A percentile compares a stretch with the other conserved stretches of the same genome.
Conservation (phyloP, 306 rosid species). For the Quercus wislizeni region DNA sequence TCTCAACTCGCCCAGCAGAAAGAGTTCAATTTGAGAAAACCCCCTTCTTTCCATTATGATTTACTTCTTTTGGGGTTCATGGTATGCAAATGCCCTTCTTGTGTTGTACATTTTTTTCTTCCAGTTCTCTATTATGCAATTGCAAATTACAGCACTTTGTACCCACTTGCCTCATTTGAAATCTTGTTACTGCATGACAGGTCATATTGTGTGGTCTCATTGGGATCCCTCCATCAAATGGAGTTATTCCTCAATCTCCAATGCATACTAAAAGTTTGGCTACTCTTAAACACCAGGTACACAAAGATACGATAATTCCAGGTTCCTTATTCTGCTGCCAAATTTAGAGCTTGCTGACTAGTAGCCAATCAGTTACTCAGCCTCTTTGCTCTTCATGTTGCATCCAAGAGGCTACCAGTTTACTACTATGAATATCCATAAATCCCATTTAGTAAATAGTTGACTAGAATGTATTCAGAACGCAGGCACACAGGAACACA, state of each 20-base stretch:
- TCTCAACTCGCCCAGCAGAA: constrained; percentile 88
- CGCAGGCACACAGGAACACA: not conserved
- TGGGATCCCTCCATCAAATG: constrained; percentile 83
- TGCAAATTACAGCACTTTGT: not conserved
- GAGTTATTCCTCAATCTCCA: constrained; percentile 89
- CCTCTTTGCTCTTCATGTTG: not conserved
- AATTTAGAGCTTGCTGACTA: constrained; percentile 10
- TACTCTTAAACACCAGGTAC: constrained; percentile 78
- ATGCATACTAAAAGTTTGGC: constrained; percentile 85
- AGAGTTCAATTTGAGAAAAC: constrained; percentile 78
- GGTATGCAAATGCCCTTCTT: constrained; percentile 37
- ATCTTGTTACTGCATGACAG: constrained; percentile 37
- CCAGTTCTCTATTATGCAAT: not conserved
- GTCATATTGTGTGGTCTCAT: constrained; percentile 74
- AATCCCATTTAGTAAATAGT: not conserved
- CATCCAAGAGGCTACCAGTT: not conserved
- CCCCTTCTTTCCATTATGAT: constrained; percentile 79
- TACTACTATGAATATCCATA: not conserved
- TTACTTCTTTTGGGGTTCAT: constrained; percentile 79
- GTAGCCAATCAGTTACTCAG: not conserved
- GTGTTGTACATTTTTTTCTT: not conserved
- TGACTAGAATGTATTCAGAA: not conserved
- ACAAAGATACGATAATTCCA: constrained; percentile 4
- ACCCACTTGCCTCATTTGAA: constrained; percentile 1
- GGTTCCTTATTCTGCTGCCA: constrained; percentile 1